Evolutionary conservation across 108 stramenopile species (phyloP).

Genomic region (Cyclotella choctawhatcheeana): DNA sequence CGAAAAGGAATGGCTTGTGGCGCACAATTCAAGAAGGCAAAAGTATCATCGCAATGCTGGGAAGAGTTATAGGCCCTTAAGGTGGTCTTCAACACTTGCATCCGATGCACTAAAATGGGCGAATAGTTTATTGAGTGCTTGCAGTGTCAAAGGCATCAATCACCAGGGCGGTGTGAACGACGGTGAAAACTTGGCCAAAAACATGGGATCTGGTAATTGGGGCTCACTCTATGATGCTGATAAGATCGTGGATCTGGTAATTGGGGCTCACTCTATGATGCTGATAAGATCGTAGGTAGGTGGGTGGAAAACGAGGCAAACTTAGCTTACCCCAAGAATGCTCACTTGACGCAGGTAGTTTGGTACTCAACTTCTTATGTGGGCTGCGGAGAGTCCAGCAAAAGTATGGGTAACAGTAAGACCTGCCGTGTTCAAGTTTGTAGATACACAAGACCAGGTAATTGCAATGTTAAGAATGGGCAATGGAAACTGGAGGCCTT

Average conservation of each 20-base stretch:
- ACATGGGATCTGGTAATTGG: slow-evolving; percentile 25
- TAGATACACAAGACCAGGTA: slow-evolving; percentile 36
- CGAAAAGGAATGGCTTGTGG: slow-evolving; percentile 35
- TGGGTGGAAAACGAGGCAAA: slow-evolving; percentile 38
- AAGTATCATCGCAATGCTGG: slow-evolving; percentile 26
- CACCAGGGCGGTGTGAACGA: slow-evolving; percentile 18
- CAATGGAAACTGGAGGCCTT: slow-evolving; percentile 37
- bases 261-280: slow-evolving; percentile 17
- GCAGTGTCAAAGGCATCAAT: not conserved
- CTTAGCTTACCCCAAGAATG: slow-evolving; percentile 19
- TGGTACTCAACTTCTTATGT: slow-evolving; percentile 45
- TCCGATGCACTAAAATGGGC: slow-evolving; percentile 14
- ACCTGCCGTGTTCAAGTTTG: slow-evolving; percentile 42
- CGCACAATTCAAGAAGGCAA: slow-evolving; percentile 27
- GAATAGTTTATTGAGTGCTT: not conserved
- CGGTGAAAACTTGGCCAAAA: slow-evolving; percentile 41
- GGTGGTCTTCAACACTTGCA: slow-evolving; percentile 30
- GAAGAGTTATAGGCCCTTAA: slow-evolving; percentile 1
- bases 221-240: slow-evolving; percentile 15
- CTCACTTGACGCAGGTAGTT: slow-evolving; percentile 46
- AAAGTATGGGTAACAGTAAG: not conserved
- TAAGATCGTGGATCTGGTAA: slow-evolving; percentile 15
- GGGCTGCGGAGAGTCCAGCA: slow-evolving; percentile 34
- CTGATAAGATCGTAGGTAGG: slow-evolving; percentile 26
- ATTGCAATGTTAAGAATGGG: slow-evolving; percentile 39